Conservation (phyloP, 495 filamentous ascomycete genomes). For the Aspergillus saccharolyticus region DNA sequence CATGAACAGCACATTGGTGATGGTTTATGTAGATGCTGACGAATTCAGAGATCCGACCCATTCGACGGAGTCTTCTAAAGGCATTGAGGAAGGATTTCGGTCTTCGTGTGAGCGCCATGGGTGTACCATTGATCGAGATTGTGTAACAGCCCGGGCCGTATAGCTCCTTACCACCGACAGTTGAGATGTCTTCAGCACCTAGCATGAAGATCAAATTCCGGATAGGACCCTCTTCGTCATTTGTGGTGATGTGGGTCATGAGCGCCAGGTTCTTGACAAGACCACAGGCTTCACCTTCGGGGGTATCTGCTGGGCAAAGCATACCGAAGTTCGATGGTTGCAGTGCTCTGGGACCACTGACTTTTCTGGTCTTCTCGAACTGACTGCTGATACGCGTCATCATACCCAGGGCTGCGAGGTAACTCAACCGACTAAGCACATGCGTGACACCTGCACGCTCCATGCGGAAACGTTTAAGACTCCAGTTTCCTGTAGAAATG, state of each 20-base stretch:
- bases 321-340: conserved; percentile 98
- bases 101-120: conserved; percentile 72
- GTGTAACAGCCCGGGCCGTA: conserved; percentile 79
- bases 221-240: conserved; percentile 86
- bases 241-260: conserved; percentile 98
- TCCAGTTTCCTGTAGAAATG: conserved; percentile 97
- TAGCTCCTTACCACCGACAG: conserved; percentile 72
- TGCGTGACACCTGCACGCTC: conserved; percentile 95
- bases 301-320: conserved; percentile 94
- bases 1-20: conserved; percentile 84
- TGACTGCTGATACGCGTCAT: conserved; percentile 98
- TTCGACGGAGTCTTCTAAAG: conserved; percentile 79
- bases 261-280: conserved; percentile 96
- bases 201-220: conserved; percentile 71
- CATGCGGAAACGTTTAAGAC: conserved; percentile 95
- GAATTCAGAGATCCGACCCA: conserved; percentile 87
- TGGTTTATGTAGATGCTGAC: conserved; percentile 93
- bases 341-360: conserved; percentile 87
- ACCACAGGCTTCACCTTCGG: conserved; percentile 97
- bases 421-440: conserved; percentile 90
- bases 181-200: conserved; percentile 71
- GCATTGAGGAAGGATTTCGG: conserved; percentile 77
- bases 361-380: conserved; percentile 97
- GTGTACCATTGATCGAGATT: conserved; percentile 92
- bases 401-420: conserved; percentile 98